phyloP scores from a whole-genome alignment of 108 stramenopile species.

The Aurantiochytrium sp. region DNA sequence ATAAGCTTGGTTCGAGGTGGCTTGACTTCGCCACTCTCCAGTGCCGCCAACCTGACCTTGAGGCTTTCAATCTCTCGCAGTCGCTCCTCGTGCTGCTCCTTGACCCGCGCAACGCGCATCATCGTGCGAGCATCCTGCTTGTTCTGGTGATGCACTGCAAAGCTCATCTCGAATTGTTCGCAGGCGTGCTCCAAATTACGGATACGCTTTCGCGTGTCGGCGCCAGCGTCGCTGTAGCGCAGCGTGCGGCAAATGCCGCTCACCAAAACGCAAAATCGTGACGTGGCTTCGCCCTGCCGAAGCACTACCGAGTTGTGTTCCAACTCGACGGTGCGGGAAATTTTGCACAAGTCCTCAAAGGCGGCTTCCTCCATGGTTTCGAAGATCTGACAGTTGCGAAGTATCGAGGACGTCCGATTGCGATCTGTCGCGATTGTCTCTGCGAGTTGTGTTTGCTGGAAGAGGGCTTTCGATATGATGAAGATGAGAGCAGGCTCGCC shows the following conservation, averaged over 20 bases:
- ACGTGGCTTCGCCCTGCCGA: not conserved
- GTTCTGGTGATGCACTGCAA: not conserved
- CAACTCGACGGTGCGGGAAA: not conserved
- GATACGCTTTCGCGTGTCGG: not conserved
- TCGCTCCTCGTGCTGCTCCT: not conserved
- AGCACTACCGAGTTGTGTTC: not conserved
- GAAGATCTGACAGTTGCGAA: not conserved
- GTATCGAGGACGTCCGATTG: not conserved
- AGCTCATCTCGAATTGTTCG: constrained; percentile 9
- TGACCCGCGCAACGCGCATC: not conserved
- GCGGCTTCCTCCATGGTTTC: not conserved
- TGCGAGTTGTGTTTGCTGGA: not conserved
- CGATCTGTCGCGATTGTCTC: not conserved
- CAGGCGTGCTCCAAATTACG: not conserved
- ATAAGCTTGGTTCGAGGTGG: not conserved
- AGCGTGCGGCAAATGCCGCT: not conserved
- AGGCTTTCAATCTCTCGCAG: not conserved
- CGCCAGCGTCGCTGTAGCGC: not conserved
- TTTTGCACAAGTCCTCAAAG: not conserved
- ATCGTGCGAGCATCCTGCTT: not conserved
- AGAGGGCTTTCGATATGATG: not conserved
- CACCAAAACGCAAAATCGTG: constrained; percentile 4
- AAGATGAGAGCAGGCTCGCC: not conserved
- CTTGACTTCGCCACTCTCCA: not conserved
- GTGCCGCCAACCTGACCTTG: not conserved